A percentile compares a stretch with the other conserved stretches of the same genome.
Evolutionary conservation across 1,139 yeast species (phyloP).

Genomic region (Pneumocystis carinii): DNA sequence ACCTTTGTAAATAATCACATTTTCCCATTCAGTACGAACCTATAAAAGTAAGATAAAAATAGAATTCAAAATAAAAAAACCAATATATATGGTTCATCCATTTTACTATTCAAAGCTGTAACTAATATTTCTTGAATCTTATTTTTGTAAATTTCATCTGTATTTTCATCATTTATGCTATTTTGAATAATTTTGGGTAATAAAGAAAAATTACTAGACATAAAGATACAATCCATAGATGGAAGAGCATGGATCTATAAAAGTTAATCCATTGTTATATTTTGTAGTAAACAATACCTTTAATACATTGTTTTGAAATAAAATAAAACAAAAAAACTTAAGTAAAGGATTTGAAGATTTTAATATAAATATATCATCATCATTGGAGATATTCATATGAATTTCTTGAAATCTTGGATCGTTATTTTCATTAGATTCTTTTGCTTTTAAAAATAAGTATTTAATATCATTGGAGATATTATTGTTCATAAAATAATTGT

Average conservation of each 20-base stretch:
- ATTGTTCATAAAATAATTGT: neutral
- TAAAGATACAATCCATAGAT: conserved; percentile 3
- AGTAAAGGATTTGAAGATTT: neutral
- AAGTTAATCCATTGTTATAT: conserved; percentile 1
- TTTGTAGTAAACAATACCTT: neutral
- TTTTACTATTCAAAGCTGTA: conserved; percentile 47
- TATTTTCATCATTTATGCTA: neutral
- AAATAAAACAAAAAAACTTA: neutral
- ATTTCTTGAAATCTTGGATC: neutral
- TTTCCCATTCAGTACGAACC: conserved; percentile 68
- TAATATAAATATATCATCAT: neutral
- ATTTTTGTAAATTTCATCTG: conserved; percentile 3
- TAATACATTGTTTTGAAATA: neutral
- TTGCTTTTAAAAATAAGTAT: neutral
- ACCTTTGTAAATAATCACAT: conserved; percentile 47
- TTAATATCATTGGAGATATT: neutral
- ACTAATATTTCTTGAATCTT: conserved; percentile 51
- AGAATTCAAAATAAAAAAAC: conserved; percentile 10
- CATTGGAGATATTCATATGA: neutral
- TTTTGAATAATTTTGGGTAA: conserved; percentile 5
- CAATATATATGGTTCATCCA: conserved; percentile 45
- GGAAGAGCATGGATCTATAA: conserved; percentile 11
- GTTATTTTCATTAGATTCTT: neutral
- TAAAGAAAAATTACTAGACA: neutral
- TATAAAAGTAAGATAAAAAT: neutral